These are phyloP conservation scores for Solanum hybrid DNA, from an alignment of 305 asterid species.

Conservation along the genomic window DNA sequence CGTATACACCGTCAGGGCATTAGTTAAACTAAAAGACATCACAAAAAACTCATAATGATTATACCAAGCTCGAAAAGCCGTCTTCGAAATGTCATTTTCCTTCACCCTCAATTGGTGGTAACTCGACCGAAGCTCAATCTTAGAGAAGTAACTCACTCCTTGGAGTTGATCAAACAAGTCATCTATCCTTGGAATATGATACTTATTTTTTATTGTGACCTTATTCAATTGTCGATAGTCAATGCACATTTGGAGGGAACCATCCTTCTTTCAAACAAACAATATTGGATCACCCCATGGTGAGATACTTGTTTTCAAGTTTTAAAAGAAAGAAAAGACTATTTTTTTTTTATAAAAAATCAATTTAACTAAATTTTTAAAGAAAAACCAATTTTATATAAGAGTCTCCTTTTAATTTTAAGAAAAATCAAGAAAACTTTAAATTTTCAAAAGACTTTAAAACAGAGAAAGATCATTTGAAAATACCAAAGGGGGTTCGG, in stretches of 20 bases:
- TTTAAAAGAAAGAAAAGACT: background rate
- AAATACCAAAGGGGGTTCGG: background rate
- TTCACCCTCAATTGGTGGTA: background rate
- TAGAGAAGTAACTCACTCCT: background rate
- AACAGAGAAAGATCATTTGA: background rate
- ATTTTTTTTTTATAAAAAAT: too few species aligned
- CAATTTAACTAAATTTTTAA: background rate
- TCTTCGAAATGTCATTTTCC: background rate
- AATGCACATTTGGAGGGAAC: background rate
- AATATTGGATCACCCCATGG: background rate
- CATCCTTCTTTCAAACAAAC: background rate
- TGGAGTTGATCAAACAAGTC: background rate
- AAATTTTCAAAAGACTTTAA: background rate
- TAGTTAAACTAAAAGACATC: background rate
- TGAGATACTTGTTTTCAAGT: background rate
- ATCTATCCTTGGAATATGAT: background rate
- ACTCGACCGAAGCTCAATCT: background rate
- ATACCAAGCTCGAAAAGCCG: background rate
- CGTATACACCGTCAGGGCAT: background rate
- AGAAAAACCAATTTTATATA: background rate
- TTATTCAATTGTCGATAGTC: background rate
- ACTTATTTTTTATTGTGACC: background rate
- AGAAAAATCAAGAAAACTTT: background rate
- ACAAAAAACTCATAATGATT: too few species aligned
- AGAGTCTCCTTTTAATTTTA: background rate